Conservation (phyloP, 768 basidiomycete species). For the Lyophyllum semitale region DNA sequence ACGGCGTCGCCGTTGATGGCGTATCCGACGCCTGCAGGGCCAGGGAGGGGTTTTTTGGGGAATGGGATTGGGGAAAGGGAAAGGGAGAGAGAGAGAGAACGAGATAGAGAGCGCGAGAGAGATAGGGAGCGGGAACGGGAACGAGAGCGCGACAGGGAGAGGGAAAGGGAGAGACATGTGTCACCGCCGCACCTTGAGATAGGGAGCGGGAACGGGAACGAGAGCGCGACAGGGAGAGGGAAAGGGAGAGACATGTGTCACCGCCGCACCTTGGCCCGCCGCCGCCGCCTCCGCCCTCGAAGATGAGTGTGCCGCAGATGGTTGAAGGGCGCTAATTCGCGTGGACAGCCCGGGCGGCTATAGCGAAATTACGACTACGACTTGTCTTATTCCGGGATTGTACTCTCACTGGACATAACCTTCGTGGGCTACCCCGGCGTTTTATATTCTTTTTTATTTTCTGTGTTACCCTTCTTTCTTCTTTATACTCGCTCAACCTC, state of each 20-base stretch:
- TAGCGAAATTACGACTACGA: not conserved
- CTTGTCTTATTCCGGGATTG: not conserved
- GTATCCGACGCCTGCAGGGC: conserved; percentile 23
- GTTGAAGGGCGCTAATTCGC: conserved; percentile 35
- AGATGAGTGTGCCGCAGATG: conserved; percentile 45
- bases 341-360: not conserved
- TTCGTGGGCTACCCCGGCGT: not conserved
- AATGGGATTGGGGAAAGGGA: conserved; percentile 31
- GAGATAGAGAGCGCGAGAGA: conserved; percentile 11
- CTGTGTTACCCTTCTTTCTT: not conserved
- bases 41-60: conserved; percentile 14
- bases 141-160: no score
- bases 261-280: conserved; percentile 28
- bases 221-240: no score
- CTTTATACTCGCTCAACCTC: not conserved
- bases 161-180: conserved; percentile 24
- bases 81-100: conserved; percentile 9
- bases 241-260: conserved; percentile 24
- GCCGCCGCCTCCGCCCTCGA: conserved; percentile 34
- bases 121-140: conserved; percentile 26
- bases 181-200: conserved; percentile 29
- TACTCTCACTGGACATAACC: not conserved
- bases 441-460: not conserved
- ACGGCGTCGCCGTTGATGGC: conserved; percentile 33
- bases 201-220: conserved; percentile 25